These are phyloP conservation scores for Sonneratia caseolaris DNA, from an alignment of 345 rosid genomes.

Conservation along the genomic window DNA sequence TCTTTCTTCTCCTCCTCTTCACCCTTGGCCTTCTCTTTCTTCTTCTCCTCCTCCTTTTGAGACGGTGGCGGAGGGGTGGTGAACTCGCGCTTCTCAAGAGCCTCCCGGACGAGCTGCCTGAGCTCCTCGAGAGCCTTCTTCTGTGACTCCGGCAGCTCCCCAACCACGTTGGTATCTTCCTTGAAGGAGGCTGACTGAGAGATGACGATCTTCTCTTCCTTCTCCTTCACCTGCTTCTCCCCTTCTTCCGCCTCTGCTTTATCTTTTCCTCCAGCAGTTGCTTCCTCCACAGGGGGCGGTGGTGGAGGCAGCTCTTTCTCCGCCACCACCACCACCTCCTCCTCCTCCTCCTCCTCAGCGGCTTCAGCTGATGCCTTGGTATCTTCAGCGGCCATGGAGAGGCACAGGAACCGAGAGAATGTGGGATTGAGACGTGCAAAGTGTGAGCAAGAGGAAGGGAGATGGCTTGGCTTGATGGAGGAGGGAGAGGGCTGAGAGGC, in stretches of 20 bases:
- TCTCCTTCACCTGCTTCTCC: slow-evolving; percentile 7
- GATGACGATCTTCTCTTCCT: slow-evolving; percentile 6
- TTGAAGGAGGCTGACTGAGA: slow-evolving; percentile 14
- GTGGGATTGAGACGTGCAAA: not conserved
- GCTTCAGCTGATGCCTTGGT: not conserved
- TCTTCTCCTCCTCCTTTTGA: slow-evolving; percentile 7
- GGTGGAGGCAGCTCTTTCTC: slow-evolving; percentile 15
- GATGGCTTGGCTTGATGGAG: not conserved
- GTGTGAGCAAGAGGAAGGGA: not conserved
- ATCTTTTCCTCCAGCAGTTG: slow-evolving; percentile 8
- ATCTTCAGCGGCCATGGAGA: slow-evolving; percentile 9
- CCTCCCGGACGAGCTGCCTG: slow-evolving; percentile 14
- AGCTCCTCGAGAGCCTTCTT: slow-evolving; percentile 22
- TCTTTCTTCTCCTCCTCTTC: slow-evolving; percentile 9
- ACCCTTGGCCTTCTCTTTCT: not conserved
- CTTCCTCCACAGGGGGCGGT: not conserved
- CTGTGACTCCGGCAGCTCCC: slow-evolving; percentile 18
- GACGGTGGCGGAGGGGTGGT: slow-evolving; percentile 2
- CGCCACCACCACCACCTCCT: not conserved
- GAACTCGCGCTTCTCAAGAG: slow-evolving; percentile 14
- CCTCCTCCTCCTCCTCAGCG: not conserved
- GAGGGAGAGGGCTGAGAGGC: not conserved
- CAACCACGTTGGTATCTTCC: slow-evolving; percentile 20
- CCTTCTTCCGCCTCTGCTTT: slow-evolving; percentile 6
- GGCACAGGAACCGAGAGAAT: not conserved